These are phyloP conservation scores for Posidonia australis DNA, from an alignment of 106 monocot species.

Conservation along the genomic window DNA sequence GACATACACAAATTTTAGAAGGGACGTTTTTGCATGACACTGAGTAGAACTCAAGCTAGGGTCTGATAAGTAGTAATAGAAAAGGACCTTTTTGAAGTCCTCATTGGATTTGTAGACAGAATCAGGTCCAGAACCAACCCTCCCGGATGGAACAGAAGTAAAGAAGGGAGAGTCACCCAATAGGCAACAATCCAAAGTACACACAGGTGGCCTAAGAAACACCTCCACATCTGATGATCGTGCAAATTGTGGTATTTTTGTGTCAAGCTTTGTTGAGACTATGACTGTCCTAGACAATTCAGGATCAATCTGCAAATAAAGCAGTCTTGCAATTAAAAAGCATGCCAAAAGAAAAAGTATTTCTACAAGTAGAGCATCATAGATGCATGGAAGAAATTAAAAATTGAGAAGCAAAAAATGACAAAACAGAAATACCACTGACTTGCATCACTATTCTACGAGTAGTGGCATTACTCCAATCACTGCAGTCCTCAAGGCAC, in stretches of 20 bases:
- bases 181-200: constrained; percentile 54
- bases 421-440: constrained; percentile 7
- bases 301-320: constrained; percentile 55
- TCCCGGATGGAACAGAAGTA: constrained; percentile 86
- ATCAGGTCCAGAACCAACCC: constrained; percentile 69
- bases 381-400: no score
- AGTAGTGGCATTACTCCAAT: constrained; percentile 93
- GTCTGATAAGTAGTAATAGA: not conserved
- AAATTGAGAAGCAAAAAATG: not conserved
- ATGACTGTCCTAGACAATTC: constrained; percentile 82
- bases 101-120: constrained; percentile 75
- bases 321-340: not conserved
- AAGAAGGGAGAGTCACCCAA: constrained; percentile 81
- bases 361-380: no score
- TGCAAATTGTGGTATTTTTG: constrained; percentile 89
- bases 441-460: constrained; percentile 84
- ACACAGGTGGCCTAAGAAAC: constrained; percentile 63
- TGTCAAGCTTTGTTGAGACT: constrained; percentile 91
- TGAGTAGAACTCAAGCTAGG: not conserved
- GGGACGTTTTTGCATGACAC: not conserved
- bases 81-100: constrained; percentile 66
- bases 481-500: constrained; percentile 83
- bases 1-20: not conserved
- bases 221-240: constrained; percentile 82
- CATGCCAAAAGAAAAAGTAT: not conserved